Evolutionary conservation across 495 filamentous ascomycete genomes (phyloP), one percentile per base, ranked within the genome.

Genomic region (Aspergillus cavernicola): DNA sequence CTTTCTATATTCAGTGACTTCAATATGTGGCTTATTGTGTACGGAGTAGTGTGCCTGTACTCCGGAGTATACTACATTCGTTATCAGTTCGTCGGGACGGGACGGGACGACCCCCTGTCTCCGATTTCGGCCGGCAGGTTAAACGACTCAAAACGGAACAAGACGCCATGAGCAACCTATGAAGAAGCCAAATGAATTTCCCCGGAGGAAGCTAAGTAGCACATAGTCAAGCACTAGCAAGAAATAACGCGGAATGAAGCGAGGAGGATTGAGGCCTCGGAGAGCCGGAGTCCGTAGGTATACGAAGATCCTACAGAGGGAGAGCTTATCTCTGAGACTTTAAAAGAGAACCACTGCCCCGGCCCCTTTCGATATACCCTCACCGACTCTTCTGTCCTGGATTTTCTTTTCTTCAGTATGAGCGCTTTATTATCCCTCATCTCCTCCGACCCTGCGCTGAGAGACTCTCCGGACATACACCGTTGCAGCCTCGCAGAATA

Each of bases 341-440:
- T 52, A 44, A 52, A 52, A 44, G 15, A 46, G 16, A 15, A 16
- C 51, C 18, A 32, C 31, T 31, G 20, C 19, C 51, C 40, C 32
- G 36, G 33, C 24, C 35, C 42, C 50, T 47, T 47, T 54, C 13
- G 35, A 36, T 26, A 51, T 47, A 47, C 41, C 28, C 38, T 60
- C 58, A 60, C 58, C 58, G 58, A 60, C 58, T 60, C 50, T 60
- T 56, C 18, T 39, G n/a, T 28, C 10, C 23, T 37, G 4, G 10
- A 18, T 6, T 24, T 37, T n/a, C 18, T 47, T 50, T 33, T 20
- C 35, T 36, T n/a, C 42, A 47, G 10, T 29, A 54, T 54, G 52
- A 33, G 24, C 16, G 13, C 35, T 40, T 31, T 38, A 29, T 40
- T 33, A 39, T 33, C 4, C 19, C 26, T 46, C 12, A 33, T 54